Conservation (phyloP, 2,329 filamentous ascomycete genomes). For the Didymosphaeria variabile region DNA sequence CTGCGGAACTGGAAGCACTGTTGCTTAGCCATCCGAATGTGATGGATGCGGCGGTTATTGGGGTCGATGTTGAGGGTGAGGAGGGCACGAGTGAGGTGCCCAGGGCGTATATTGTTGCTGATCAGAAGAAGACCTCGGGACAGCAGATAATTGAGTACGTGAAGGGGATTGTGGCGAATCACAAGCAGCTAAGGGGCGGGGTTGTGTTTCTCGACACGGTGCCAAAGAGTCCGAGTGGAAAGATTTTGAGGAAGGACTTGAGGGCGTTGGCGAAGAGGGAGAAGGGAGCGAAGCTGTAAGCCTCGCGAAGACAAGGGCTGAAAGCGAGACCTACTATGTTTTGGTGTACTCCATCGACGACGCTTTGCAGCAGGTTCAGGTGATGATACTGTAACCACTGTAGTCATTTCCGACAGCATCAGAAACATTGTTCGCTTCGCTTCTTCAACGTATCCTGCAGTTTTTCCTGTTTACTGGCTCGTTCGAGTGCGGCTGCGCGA, state of each 20-base stretch:
- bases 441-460: no score
- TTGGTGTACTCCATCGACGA: no score
- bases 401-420: no score
- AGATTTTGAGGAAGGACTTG: conserved; percentile 50
- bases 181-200: conserved; percentile 51
- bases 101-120: conserved; percentile 64
- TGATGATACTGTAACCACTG: no score
- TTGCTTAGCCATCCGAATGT: conserved; percentile 48
- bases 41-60: conserved; percentile 53
- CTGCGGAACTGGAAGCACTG: conserved; percentile 52
- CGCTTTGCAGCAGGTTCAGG: no score
- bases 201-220: conserved; percentile 49
- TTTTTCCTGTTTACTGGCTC: no score
- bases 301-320: no score
- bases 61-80: conserved; percentile 31
- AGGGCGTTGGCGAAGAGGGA: conserved; percentile 40
- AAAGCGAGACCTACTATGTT: no score
- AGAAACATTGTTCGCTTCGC: no score
- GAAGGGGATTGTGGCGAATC: conserved; percentile 40
- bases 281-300: neutral
- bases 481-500: no score
- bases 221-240: conserved; percentile 47
- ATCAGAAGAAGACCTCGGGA: conserved; percentile 31
- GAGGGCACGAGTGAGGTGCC: conserved; percentile 58
- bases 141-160: conserved; percentile 45